Evolutionary conservation across 2,329 filamentous ascomycete genomes (phyloP).

Genomic region (Diplodia seriata): DNA sequence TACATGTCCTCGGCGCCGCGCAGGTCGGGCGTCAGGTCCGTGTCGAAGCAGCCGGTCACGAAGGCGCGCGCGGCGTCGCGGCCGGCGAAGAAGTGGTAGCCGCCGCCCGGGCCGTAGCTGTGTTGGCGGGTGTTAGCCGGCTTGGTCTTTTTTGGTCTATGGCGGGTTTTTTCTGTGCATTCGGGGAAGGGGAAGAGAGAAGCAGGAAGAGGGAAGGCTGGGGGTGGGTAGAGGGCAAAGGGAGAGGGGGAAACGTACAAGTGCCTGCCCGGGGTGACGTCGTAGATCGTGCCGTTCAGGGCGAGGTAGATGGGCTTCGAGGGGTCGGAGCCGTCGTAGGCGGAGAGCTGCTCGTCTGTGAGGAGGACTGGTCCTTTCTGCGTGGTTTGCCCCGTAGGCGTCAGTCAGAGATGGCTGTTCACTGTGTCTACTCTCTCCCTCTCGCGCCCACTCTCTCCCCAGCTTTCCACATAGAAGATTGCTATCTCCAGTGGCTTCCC

Average conservation of each 20-base stretch:
- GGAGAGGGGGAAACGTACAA: conserved; percentile 35
- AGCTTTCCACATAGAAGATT: too few relatives aligned
- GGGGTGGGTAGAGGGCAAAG: too few relatives aligned
- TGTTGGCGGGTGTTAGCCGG: neutral
- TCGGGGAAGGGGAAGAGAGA: neutral
- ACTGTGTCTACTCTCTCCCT: neutral
- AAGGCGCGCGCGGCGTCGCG: conserved; percentile 86
- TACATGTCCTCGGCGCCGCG: conserved; percentile 88
- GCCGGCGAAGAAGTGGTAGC: conserved; percentile 86
- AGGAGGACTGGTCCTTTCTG: conserved; percentile 68
- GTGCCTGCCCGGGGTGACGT: conserved; percentile 69
- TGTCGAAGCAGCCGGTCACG: conserved; percentile 89
- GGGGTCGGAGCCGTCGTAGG: conserved; percentile 79
- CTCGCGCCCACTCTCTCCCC: neutral
- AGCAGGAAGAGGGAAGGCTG: too few relatives aligned
- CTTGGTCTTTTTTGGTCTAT: neutral
- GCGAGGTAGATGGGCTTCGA: conserved; percentile 85
- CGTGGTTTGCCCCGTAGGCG: neutral
- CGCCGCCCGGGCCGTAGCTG: conserved; percentile 71
- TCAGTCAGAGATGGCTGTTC: neutral
- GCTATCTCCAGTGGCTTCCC: too few relatives aligned
- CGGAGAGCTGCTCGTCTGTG: conserved; percentile 74
- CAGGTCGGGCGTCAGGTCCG: conserved; percentile 84
- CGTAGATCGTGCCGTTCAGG: conserved; percentile 86
- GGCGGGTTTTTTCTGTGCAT: neutral